These are phyloP conservation scores for Iris pallida DNA, from an alignment of 116 monocot genomes.

Conservation along the genomic window DNA sequence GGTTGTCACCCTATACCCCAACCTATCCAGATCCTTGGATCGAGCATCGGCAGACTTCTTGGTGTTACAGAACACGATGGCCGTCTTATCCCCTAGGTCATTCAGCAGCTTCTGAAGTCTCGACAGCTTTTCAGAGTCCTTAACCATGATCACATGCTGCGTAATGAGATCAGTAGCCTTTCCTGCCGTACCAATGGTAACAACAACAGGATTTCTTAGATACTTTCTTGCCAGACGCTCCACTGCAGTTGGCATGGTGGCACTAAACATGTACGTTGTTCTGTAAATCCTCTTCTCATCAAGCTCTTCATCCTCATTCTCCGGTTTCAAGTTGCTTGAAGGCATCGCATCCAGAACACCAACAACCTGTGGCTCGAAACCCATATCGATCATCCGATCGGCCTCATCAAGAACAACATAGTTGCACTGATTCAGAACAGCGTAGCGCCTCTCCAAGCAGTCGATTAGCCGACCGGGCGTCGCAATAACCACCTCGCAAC, in stretches of 20 bases:
- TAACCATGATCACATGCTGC: slow-evolving; percentile 91
- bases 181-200: slow-evolving; percentile 90
- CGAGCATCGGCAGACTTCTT: slow-evolving; percentile 81
- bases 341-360: slow-evolving; percentile 97
- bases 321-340: slow-evolving; percentile 89
- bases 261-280: slow-evolving; percentile 99
- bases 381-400: slow-evolving; percentile 98
- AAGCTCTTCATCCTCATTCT: slow-evolving; percentile 93
- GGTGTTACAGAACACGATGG: slow-evolving; percentile 91
- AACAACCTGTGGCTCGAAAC: slow-evolving; percentile 91
- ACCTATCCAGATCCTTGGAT: slow-evolving; percentile 72
- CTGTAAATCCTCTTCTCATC: slow-evolving; percentile 90
- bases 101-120: slow-evolving; percentile 70
- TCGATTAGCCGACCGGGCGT: slow-evolving; percentile 87
- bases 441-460: slow-evolving; percentile 89
- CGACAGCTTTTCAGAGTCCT: slow-evolving; percentile 76
- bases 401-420: slow-evolving; percentile 98
- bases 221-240: slow-evolving; percentile 87
- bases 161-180: slow-evolving; percentile 88
- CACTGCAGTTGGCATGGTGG: slow-evolving; percentile 82
- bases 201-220: slow-evolving; percentile 86
- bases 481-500: slow-evolving; percentile 97
- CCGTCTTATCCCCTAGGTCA: slow-evolving; percentile 84
- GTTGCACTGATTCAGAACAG: slow-evolving; percentile 95
- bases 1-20: slow-evolving; percentile 78